Evolutionary conservation across 2,329 filamentous ascomycete genomes (phyloP).

Genomic region (Oidium heveae): DNA sequence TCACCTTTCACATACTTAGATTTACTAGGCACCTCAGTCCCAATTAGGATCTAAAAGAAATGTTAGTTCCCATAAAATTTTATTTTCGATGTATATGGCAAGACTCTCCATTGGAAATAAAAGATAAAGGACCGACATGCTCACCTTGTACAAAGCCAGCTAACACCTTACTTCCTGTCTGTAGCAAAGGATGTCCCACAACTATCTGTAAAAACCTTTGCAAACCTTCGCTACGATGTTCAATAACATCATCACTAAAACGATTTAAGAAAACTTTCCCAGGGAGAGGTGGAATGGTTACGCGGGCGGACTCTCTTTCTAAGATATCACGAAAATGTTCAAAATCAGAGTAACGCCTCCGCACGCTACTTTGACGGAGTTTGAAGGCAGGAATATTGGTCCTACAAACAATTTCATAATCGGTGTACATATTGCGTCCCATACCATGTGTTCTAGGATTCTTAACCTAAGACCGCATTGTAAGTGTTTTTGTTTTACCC

Average conservation of each 20-base stretch:
- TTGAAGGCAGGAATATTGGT: slow-evolving; percentile 99
- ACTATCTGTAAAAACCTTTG: slow-evolving; percentile 96
- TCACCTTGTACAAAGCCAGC: slow-evolving; percentile 89
- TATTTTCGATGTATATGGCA: slow-evolving; percentile 4
- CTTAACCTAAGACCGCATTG: slow-evolving; percentile 36
- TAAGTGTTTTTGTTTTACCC: no score
- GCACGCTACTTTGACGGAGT: slow-evolving; percentile 66
- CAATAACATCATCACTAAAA: slow-evolving; percentile 95
- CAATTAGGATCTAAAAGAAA: slow-evolving; percentile 45
- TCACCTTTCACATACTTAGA: slow-evolving; percentile 1
- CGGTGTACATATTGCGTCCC: slow-evolving; percentile 90
- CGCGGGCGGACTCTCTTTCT: slow-evolving; percentile 78
- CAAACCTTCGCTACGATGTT: slow-evolving; percentile 70
- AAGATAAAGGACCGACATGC: slow-evolving; percentile 11
- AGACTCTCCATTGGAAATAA: background rate
- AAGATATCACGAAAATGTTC: slow-evolving; percentile 97
- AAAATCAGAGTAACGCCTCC: slow-evolving; percentile 89
- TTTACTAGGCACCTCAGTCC: slow-evolving; percentile 75
- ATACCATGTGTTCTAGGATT: slow-evolving; percentile 88
- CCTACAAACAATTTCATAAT: slow-evolving; percentile 91
- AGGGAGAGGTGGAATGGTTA: slow-evolving; percentile 84
- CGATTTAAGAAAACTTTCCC: slow-evolving; percentile 97
- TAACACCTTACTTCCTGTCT: slow-evolving; percentile 92
- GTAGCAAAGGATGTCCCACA: slow-evolving; percentile 80
- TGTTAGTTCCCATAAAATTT: background rate